Evolutionary conservation across 2,329 filamentous ascomycete species (phyloP).

Genomic region (Trichoderma sp.): DNA sequence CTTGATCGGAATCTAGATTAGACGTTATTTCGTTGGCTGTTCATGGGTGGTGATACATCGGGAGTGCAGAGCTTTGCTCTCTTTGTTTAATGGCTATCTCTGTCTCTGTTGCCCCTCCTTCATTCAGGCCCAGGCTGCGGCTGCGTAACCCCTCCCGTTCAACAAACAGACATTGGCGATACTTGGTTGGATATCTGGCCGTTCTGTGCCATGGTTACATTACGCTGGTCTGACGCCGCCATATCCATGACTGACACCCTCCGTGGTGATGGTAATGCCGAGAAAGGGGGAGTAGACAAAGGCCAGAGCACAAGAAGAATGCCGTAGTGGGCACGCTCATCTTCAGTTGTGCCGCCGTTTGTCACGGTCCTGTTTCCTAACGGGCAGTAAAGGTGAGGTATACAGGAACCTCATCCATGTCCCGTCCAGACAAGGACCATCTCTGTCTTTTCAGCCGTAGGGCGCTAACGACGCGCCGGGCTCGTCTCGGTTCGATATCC

Average conservation of each 20-base stretch:
- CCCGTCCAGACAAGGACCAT: neutral
- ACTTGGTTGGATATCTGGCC: neutral
- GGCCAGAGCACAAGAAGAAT: neutral
- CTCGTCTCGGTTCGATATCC: neutral
- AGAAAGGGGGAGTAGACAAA: neutral
- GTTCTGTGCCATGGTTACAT: neutral
- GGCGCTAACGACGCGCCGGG: neutral
- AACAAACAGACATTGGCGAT: neutral
- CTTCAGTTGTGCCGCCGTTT: neutral
- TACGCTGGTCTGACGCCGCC: neutral
- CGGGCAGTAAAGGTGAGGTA: neutral
- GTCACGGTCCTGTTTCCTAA: neutral
- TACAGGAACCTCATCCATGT: neutral
- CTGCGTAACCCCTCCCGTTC: neutral
- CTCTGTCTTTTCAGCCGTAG: neutral
- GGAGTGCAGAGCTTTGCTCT: neutral
- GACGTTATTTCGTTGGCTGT: neutral
- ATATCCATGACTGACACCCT: neutral
- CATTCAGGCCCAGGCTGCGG: rapidly evolving
- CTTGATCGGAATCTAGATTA: neutral
- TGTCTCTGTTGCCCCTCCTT: neutral
- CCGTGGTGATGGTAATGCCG: neutral
- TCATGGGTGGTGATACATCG: neutral
- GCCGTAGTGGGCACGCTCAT: neutral
- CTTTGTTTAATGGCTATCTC: neutral